Evolutionary conservation across 1,284 basidiomycete genomes (phyloP).

Genomic region (Mycosarcoma maydis): DNA sequence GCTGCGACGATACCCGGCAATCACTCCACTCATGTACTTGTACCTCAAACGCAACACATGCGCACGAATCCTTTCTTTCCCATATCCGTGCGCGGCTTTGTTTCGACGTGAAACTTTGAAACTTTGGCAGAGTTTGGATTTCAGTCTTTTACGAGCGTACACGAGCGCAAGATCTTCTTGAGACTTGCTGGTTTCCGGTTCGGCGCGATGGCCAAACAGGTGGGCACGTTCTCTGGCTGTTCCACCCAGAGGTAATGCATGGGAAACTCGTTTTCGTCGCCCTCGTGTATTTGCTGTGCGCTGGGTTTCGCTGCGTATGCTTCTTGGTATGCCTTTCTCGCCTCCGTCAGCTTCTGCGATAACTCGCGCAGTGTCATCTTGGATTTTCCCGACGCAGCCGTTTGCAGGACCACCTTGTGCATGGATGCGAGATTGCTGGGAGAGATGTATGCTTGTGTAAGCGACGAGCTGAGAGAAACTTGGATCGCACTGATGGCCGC

Average conservation of each 20-base stretch:
- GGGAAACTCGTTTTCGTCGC: constrained; percentile 48
- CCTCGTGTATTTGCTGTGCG: too few species aligned
- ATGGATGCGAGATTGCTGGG: constrained; percentile 42
- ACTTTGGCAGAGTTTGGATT: too few species aligned
- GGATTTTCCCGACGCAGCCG: constrained; percentile 30
- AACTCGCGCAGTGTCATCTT: constrained; percentile 59
- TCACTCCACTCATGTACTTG: too few species aligned
- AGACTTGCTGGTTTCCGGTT: constrained; percentile 70
- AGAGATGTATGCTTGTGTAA: constrained; percentile 47
- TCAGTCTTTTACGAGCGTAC: constrained; percentile 68
- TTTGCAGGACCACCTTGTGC: constrained; percentile 65
- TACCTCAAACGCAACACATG: too few species aligned
- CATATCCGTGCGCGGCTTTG: too few species aligned
- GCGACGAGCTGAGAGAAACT: constrained; percentile 11
- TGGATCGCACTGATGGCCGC: constrained; percentile 69
- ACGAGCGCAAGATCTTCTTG: constrained; percentile 68
- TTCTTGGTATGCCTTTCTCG: constrained; percentile 23
- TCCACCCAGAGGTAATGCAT: constrained; percentile 72
- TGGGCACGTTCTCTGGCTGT: constrained; percentile 72
- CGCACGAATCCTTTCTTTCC: too few species aligned
- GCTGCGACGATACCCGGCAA: constrained; percentile 3
- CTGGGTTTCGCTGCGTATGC: too few species aligned
- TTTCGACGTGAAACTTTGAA: too few species aligned
- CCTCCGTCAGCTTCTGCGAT: constrained; percentile 56
- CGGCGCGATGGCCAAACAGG: constrained; percentile 72